Evolutionary conservation across 805 yeast genomes (phyloP).

Genomic region (Wickerhamiella sergipiensis): DNA sequence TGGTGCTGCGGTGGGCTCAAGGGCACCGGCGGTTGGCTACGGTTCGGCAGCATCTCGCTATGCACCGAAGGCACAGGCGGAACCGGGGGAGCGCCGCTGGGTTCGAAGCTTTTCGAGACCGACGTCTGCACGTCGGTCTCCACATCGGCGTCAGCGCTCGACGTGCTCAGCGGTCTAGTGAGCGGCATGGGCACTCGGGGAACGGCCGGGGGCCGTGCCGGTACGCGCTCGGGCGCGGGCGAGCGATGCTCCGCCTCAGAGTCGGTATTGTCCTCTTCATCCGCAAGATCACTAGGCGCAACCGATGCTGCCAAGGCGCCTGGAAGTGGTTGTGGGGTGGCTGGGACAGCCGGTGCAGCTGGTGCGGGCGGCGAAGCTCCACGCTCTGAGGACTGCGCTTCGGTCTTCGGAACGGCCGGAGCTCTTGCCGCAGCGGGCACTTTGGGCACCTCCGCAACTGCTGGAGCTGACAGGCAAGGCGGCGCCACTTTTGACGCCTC

Average conservation of each 20-base stretch:
- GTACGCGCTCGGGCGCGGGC: constrained; percentile 7
- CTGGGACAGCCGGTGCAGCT: not conserved
- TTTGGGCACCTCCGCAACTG: too few relatives aligned
- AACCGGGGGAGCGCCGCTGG: not conserved
- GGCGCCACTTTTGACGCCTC: too few relatives aligned
- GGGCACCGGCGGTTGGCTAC: constrained; percentile 10
- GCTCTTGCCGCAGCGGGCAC: too few relatives aligned
- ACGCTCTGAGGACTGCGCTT: too few relatives aligned
- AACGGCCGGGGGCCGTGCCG: constrained; percentile 8
- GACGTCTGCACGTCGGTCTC: constrained; percentile 25
- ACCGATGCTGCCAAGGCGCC: not conserved
- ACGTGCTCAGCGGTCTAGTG: not conserved
- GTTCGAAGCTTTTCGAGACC: not conserved
- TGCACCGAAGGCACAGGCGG: constrained; percentile 12
- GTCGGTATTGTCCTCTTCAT: constrained; percentile 43
- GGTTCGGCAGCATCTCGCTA: not conserved
- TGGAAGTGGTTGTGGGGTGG: not conserved
- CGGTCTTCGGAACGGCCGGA: too few relatives aligned
- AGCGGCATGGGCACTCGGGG: constrained; percentile 4
- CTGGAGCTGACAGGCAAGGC: too few relatives aligned
- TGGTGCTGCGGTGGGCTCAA: constrained; percentile 9
- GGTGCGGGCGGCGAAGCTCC: too few relatives aligned
- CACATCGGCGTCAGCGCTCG: constrained; percentile 40
- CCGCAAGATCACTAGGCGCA: constrained; percentile 28
- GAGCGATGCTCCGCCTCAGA: constrained; percentile 4